A percentile compares a stretch with the other conserved stretches of the same genome.
These are phyloP conservation scores for Novymonas esmeraldas DNA, from an alignment of 208 protist genomes.

Conservation along the genomic window DNA sequence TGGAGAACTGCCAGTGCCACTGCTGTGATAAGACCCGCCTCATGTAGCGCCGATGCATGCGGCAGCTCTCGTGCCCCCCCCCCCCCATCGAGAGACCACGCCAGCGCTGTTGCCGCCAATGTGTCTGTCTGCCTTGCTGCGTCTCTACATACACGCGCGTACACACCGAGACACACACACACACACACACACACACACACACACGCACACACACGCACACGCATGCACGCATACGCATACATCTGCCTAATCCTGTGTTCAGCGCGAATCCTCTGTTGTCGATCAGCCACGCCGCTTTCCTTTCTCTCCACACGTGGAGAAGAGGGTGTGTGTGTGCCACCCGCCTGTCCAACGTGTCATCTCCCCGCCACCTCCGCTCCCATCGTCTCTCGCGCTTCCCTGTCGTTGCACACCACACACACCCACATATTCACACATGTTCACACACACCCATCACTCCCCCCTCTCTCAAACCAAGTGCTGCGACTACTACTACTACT, in stretches of 20 bases:
- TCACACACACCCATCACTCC: too few relatives aligned
- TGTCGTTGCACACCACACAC: too few relatives aligned
- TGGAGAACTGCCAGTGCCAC: conserved; percentile 80
- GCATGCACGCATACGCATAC: neutral
- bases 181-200: neutral
- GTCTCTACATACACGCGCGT: neutral
- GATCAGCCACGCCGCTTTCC: neutral
- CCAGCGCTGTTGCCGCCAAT: too few relatives aligned
- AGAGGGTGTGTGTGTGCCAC: too few relatives aligned
- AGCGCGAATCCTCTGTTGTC: neutral
- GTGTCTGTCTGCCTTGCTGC: neutral
- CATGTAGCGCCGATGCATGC: neutral
- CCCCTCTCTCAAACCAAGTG: too few relatives aligned
- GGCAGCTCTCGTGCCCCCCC: neutral
- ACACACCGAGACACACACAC: neutral
- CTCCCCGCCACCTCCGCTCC: too few relatives aligned
- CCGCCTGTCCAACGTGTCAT: too few relatives aligned
- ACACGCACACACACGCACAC: conserved; percentile 5
- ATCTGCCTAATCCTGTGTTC: neutral
- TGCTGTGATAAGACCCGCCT: conserved; percentile 45
- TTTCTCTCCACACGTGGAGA: neutral
- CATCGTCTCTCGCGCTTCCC: too few relatives aligned
- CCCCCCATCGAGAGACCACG: neutral
- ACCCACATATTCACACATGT: too few relatives aligned
- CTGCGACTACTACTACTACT: too few relatives aligned